Conservation (phyloP, 352 stramenopile species). For the Globisporangium rhizosaccharum region DNA sequence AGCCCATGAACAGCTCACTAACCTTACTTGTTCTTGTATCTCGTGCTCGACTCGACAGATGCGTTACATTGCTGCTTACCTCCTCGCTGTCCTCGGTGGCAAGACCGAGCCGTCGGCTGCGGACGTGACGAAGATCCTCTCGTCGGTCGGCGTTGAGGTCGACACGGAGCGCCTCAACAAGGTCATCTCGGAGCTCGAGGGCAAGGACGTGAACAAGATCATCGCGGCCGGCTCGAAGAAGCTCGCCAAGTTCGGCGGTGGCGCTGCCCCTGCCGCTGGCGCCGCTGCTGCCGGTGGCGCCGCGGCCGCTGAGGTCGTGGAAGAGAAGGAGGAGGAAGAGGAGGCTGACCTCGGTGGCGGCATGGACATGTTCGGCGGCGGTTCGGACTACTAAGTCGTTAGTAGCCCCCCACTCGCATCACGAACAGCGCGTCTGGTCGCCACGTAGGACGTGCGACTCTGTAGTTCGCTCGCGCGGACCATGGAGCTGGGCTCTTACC, state of each 20-base stretch:
- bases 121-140: slow-evolving; percentile 91
- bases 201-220: slow-evolving; percentile 80
- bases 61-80: slow-evolving; percentile 96
- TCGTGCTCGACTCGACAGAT: slow-evolving; percentile 56
- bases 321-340: slow-evolving; percentile 79
- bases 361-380: slow-evolving; percentile 88
- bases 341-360: slow-evolving; percentile 81
- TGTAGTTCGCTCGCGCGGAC: background rate
- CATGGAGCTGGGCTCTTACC: slow-evolving; percentile 7
- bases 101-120: slow-evolving; percentile 84
- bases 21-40: background rate
- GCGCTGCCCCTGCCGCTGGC: slow-evolving; percentile 39
- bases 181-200: slow-evolving; percentile 76
- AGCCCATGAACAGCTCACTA: background rate
- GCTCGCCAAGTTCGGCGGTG: slow-evolving; percentile 77
- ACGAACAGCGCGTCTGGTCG: background rate
- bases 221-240: slow-evolving; percentile 79
- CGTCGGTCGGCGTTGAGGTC: slow-evolving; percentile 86
- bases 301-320: slow-evolving; percentile 46
- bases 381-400: slow-evolving; percentile 79
- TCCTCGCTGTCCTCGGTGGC: slow-evolving; percentile 93
- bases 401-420: background rate
- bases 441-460: background rate
- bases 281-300: slow-evolving; percentile 43
- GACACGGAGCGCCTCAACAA: slow-evolving; percentile 66